Base-by-base conservation (phyloP, 306 rosid genomes). In the Medicago lupulina region DNA sequence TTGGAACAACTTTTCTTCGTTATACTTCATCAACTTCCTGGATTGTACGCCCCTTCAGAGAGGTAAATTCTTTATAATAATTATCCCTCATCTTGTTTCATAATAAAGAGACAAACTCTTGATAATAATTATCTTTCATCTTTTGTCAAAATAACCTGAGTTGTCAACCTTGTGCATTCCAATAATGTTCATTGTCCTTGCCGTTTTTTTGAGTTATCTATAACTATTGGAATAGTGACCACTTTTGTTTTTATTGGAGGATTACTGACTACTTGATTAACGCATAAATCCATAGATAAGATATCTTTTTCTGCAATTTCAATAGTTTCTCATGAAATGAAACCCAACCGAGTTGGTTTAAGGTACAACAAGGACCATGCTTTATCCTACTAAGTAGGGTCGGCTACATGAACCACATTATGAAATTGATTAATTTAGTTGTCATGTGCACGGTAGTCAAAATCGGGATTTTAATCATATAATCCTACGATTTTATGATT, bases 1-100 rank as follows among this genome's bases (percentile, higher is more conserved):
- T 89, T 5, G 98, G 98, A 79, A 89, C 94, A 78, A 89, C 98
- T 43, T 93, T 93, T 81, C 84, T 91, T 85, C 91, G 90, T 36
- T 86, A 89, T 74, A 84, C 83, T 81, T 73, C 92, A 14, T 89
- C 90, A 64, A 89, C 89, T 70, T 92, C 94, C 41, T 59, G 76
- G 90, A 34, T 88, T 70, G 0, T 83, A 38, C 86, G 89, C 74
- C 76, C 79, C 77, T 54, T 86, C 15, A 85, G 90, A 81, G 84
- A 83, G 96, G 98, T 91, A 87, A 75, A 50, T 66, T 55, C 67
- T 38, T 31, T 39, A 69, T 47, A 47, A 15, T 28, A 31, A 65
- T 11, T 75, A 31, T n/a, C 28, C 77, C 50, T 66, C 14, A 64
- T 36, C 7, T 43, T 83, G 36, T 59, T n/a, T 49, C 16, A 18